These are phyloP conservation scores for Spathaspora passalidarum DNA, from an alignment of 805 yeast species.

Conservation along the genomic window DNA sequence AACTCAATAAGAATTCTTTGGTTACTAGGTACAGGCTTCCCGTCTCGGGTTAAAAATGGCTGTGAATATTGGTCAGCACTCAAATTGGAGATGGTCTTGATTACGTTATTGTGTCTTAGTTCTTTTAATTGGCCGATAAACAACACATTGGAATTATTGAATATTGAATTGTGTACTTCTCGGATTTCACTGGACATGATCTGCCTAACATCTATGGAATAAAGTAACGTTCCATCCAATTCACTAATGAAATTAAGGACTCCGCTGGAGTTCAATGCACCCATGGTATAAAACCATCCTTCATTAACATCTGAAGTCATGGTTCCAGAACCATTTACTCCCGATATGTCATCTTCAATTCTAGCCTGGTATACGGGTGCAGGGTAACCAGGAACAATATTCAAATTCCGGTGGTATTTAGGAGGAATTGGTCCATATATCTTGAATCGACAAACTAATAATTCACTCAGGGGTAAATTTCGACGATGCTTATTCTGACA, in stretches of 20 bases:
- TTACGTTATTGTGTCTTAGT: constrained; percentile 44
- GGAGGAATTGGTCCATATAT: constrained; percentile 60
- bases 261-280: constrained; percentile 64
- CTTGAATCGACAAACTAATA: constrained; percentile 63
- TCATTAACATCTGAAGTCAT: constrained; percentile 27
- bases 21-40: constrained; percentile 27
- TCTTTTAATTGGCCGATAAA: constrained; percentile 56
- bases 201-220: constrained; percentile 52
- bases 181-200: constrained; percentile 61
- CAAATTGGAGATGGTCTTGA: constrained; percentile 24
- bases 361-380: constrained; percentile 30
- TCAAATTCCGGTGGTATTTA: constrained; percentile 34
- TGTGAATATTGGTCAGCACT: constrained; percentile 19
- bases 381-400: constrained; percentile 31
- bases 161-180: constrained; percentile 59
- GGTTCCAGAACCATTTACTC: not conserved
- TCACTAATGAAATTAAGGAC: constrained; percentile 56
- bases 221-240: constrained; percentile 59
- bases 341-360: constrained; percentile 1
- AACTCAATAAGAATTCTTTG: constrained; percentile 55
- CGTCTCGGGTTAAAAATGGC: constrained; percentile 32
- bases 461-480: constrained; percentile 14
- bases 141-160: constrained; percentile 55
- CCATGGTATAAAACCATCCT: constrained; percentile 75
- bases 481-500: constrained; percentile 27